A percentile compares a stretch with the other conserved stretches of the same genome.
Conservation (phyloP, 2,329 filamentous ascomycete species). For the Graphilbum sp. region DNA sequence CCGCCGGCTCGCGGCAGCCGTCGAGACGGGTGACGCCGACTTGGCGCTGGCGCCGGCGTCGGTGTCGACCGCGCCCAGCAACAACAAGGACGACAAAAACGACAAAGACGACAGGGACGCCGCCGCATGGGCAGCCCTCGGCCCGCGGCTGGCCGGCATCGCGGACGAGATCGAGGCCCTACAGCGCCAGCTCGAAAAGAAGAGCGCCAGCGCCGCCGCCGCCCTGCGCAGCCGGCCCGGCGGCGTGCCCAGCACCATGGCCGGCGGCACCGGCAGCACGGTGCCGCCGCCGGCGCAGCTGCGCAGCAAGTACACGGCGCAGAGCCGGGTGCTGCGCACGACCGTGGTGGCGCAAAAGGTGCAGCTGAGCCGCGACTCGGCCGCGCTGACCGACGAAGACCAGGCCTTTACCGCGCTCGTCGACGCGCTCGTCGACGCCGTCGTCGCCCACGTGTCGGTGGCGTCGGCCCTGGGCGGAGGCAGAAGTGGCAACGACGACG, state of each 20-base stretch:
- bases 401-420: slow-evolving; percentile 52
- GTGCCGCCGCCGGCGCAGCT: slow-evolving; percentile 20
- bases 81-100: slow-evolving; percentile 13
- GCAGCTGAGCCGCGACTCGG: slow-evolving; percentile 59
- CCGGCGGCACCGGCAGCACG: not conserved
- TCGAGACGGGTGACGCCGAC: slow-evolving; percentile 19
- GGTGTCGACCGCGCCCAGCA: not conserved
- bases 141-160: slow-evolving; percentile 21
- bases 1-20: slow-evolving; percentile 21
- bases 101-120: not conserved
- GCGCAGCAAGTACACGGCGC: slow-evolving; percentile 59
- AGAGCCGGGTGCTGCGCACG: slow-evolving; percentile 53
- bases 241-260: no score
- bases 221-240: not conserved
- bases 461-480: slow-evolving; percentile 18
- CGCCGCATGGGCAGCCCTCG: slow-evolving; percentile 9
- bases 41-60: slow-evolving; percentile 20
- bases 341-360: slow-evolving; percentile 72
- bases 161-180: slow-evolving; percentile 30
- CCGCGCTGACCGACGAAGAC: slow-evolving; percentile 53
- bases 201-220: slow-evolving; percentile 16
- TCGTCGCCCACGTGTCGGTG: slow-evolving; percentile 22
- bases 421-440: slow-evolving; percentile 32
- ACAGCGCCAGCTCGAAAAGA: slow-evolving; percentile 24
- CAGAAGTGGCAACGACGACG: no score